These are phyloP conservation scores for Hypholoma fasciculare DNA, from an alignment of 768 basidiomycete genomes.

Conservation along the genomic window DNA sequence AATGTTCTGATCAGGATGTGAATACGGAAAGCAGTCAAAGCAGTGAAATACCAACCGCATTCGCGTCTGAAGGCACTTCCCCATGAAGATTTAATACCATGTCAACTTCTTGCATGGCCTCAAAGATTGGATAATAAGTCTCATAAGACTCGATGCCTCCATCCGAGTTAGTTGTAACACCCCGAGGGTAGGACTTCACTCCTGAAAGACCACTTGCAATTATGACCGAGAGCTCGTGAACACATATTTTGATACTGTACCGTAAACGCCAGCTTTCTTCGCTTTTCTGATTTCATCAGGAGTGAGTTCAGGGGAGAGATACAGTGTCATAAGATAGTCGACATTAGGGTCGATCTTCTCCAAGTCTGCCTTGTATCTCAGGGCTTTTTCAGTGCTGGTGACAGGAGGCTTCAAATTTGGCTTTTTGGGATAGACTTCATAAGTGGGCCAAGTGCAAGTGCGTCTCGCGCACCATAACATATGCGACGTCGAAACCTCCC, in stretches of 20 bases:
- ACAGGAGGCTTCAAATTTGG: conserved; percentile 93
- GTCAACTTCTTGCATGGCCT: conserved; percentile 88
- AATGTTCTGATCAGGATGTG: conserved; percentile 57
- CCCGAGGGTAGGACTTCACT: conserved; percentile 96
- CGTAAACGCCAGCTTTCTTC: conserved; percentile 77
- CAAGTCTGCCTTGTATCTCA: conserved; percentile 78
- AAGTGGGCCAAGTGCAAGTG: not conserved
- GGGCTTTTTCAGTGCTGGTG: conserved; percentile 75
- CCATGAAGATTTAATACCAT: conserved; percentile 98
- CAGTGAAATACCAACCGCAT: conserved; percentile 42
- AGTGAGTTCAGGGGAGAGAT: conserved; percentile 89
- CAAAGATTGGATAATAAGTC: conserved; percentile 89
- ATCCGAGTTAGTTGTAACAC: conserved; percentile 96
- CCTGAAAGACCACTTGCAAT: conserved; percentile 32
- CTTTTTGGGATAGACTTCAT: conserved; percentile 36
- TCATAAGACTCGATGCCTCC: conserved; percentile 96
- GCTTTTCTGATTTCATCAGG: conserved; percentile 91
- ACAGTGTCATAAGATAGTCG: conserved; percentile 94
- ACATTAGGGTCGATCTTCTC: conserved; percentile 73
- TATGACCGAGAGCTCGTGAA: no score
- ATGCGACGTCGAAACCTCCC: conserved; percentile 90
- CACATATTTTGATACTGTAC: conserved; percentile 18
- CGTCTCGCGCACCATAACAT: conserved; percentile 83
- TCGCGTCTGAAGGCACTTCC: conserved; percentile 88
- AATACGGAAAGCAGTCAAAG: not conserved